A percentile compares a stretch with the other conserved stretches of the same genome.
These are phyloP conservation scores for Zygosaccharomyces pseudorouxii DNA, from an alignment of 805 yeast genomes.

Conservation along the genomic window DNA sequence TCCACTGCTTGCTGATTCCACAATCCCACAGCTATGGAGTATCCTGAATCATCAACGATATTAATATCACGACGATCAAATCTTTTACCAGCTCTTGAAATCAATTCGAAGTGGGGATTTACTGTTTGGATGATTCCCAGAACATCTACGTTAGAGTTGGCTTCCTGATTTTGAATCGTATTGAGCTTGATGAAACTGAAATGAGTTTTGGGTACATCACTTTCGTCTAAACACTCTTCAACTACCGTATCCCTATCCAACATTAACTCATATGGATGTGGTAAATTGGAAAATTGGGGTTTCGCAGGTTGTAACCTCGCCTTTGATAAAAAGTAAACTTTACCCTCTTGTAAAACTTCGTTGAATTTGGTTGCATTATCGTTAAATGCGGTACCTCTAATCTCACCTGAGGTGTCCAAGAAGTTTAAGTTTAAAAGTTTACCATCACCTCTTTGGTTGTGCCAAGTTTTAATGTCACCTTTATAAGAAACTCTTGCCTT, in stretches of 20 bases:
- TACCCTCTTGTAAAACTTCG: conserved; percentile 78
- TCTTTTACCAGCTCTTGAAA: conserved; percentile 86
- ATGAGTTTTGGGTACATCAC: conserved; percentile 70
- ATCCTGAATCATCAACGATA: conserved; percentile 79
- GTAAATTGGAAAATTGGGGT: conserved; percentile 76
- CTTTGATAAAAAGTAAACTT: conserved; percentile 77
- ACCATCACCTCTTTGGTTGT: conserved; percentile 83
- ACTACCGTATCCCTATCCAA: conserved; percentile 76
- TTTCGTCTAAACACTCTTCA: conserved; percentile 57
- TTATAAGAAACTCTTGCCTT: conserved; percentile 88
- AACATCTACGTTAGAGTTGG: conserved; percentile 74
- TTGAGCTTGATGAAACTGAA: conserved; percentile 71
- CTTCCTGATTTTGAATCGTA: conserved; percentile 60
- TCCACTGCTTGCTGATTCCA: conserved; percentile 89
- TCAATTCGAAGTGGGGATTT: conserved; percentile 68
- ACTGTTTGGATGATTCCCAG: conserved; percentile 81
- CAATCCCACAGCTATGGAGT: conserved; percentile 71
- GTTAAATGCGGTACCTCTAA: conserved; percentile 91
- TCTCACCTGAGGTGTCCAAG: conserved; percentile 92
- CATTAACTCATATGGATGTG: conserved; percentile 82
- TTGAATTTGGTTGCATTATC: conserved; percentile 76
- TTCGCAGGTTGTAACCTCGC: conserved; percentile 80
- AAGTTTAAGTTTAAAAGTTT: conserved; percentile 83
- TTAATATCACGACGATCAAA: conserved; percentile 87
- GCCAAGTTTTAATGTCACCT: conserved; percentile 84